Base-by-base conservation (phyloP, 352 stramenopile species). In the Aphanomyces invadans region DNA sequence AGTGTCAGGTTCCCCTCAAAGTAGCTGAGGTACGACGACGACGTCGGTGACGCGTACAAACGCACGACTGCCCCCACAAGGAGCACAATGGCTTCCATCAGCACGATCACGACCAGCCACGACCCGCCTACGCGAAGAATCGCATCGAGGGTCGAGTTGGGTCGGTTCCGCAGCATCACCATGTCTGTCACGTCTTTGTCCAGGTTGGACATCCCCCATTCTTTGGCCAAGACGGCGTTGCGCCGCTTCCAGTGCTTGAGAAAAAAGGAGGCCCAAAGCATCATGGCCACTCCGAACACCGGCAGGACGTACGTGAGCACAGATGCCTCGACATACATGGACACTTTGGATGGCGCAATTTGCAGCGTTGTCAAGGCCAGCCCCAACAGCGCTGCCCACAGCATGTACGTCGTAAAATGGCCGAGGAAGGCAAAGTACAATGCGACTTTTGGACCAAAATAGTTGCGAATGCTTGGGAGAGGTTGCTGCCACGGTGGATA, bases 371-470 rank as follows among this genome's bases (percentile, higher is more conserved):
- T 89, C 38, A 98, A 77, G 31, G 91, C 62, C 2, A 88, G 76
- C 2, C 95, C 96, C 44, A 98, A 68, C 19, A 98, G 56, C 38
- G 90, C 93, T 23, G 96, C 86, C 56, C 95, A 94, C 19, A 98
- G 71, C 26, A 99, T 76, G 83, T 97, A 97, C 63, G 93, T 92
- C 42, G 94, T 97, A 72, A 93, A 97, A 74, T 98, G 93, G 19
- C 97, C 92, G 28, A 98, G 68, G 83, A 96, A 99, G 39, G 97
- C 76, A 73, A 99, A 99, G 76, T 99, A 99, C 61, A 99, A 95
- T 23, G 91, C 89, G 62, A 99, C 87, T 73, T 98, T 90, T 64
- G 86, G 81, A 54, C 84, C 84, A 74, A 90, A 93, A 71, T 93
- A 93, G 64, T 88, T 75, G 68, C 84, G 88, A 54, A 93, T 86